These are phyloP conservation scores for Globisporangium cederbergense DNA, from an alignment of 352 stramenopile species.

Conservation along the genomic window DNA sequence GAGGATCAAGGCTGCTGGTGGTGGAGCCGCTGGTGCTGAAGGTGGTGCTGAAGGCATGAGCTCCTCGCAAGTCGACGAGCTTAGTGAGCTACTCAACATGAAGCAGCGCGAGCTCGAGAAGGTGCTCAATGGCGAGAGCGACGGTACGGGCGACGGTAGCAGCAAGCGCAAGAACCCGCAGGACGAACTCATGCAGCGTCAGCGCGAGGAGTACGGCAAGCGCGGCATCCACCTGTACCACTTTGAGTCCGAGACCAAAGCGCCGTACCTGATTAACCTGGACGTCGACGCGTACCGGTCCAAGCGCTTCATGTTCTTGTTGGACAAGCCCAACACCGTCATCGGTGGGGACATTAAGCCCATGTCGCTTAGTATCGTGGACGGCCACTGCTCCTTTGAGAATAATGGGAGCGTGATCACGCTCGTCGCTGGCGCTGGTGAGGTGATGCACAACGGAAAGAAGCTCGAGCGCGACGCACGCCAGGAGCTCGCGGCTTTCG, in stretches of 20 bases:
- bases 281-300: slow-evolving; percentile 93
- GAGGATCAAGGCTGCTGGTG: slow-evolving; percentile 37
- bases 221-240: slow-evolving; percentile 87
- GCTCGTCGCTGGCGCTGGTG: slow-evolving; percentile 69
- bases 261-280: slow-evolving; percentile 91
- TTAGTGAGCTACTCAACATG: slow-evolving; percentile 58
- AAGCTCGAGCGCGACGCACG: slow-evolving; percentile 46
- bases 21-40: slow-evolving; percentile 14
- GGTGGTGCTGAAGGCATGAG: slow-evolving; percentile 12
- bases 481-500: slow-evolving; percentile 49
- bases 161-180: slow-evolving; percentile 47
- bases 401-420: slow-evolving; percentile 36
- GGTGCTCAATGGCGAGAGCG: slow-evolving; percentile 53
- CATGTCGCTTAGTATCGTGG: slow-evolving; percentile 88
- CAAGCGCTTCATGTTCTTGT: slow-evolving; percentile 91
- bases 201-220: slow-evolving; percentile 89
- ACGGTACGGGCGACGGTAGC: slow-evolving; percentile 21
- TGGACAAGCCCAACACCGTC: slow-evolving; percentile 54
- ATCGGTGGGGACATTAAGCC: slow-evolving; percentile 89
- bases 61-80: slow-evolving; percentile 51
- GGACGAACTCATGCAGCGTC: slow-evolving; percentile 86
- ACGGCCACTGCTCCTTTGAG: slow-evolving; percentile 83
- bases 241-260: slow-evolving; percentile 82
- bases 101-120: slow-evolving; percentile 75
- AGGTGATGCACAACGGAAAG: slow-evolving; percentile 87